Evolutionary conservation across 768 basidiomycete species (phyloP).

Genomic region (Pulveroboletus sp.): DNA sequence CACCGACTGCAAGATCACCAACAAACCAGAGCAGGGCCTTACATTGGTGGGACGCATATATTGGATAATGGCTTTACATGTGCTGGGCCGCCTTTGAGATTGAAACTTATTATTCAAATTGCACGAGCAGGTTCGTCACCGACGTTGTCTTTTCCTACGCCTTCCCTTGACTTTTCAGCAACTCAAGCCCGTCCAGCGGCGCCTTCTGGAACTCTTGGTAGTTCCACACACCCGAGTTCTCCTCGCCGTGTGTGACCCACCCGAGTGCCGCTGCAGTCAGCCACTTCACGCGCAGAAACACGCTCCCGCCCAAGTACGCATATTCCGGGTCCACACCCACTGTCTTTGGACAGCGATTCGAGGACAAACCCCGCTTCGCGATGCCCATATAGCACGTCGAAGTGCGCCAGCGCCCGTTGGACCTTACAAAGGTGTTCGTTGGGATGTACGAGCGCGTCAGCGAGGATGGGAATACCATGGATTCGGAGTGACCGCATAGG

Average conservation of each 20-base stretch:
- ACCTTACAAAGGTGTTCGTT: constrained; percentile 54
- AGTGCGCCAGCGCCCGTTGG: constrained; percentile 49
- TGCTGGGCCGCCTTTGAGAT: no score
- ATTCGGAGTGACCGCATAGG: constrained; percentile 41
- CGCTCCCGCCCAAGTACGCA: constrained; percentile 50
- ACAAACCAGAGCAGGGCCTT: no score
- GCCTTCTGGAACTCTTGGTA: constrained; percentile 28
- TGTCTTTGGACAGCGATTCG: constrained; percentile 19
- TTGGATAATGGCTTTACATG: no score
- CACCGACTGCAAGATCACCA: no score
- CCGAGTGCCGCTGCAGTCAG: constrained; percentile 44
- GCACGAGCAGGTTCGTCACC: background rate
- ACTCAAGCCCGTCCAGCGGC: constrained; percentile 24
- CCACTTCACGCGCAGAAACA: constrained; percentile 58
- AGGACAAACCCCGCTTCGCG: constrained; percentile 35
- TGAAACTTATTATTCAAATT: no score
- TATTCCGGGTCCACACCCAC: constrained; percentile 43
- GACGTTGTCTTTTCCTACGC: constrained; percentile 2
- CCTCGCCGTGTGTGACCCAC: constrained; percentile 40
- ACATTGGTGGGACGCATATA: no score
- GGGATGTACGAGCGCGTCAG: constrained; percentile 51
- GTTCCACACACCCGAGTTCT: constrained; percentile 24
- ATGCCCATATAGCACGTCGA: constrained; percentile 41
- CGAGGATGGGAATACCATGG: constrained; percentile 57
- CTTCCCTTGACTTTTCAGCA: constrained; percentile 17